These are phyloP conservation scores for Conringia planisiliqua DNA, from an alignment of 345 rosid genomes.

Conservation along the genomic window DNA sequence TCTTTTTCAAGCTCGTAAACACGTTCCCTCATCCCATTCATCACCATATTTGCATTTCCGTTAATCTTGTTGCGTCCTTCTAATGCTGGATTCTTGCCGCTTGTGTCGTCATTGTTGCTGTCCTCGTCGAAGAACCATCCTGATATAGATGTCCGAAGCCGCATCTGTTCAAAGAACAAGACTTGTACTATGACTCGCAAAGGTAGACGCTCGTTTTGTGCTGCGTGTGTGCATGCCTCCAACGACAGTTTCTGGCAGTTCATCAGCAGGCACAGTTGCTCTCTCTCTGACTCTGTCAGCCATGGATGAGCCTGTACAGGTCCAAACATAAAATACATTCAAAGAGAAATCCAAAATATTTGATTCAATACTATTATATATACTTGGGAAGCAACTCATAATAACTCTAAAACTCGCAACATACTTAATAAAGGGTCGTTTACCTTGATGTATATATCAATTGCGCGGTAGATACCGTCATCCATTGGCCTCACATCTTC, in stretches of 20 bases:
- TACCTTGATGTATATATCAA: slow-evolving; percentile 88
- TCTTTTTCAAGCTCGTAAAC: slow-evolving; percentile 77
- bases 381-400: not conserved
- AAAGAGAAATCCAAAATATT: not conserved
- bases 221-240: slow-evolving; percentile 91
- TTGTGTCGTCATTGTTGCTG: slow-evolving; percentile 44
- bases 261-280: slow-evolving; percentile 69
- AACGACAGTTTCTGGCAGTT: slow-evolving; percentile 87
- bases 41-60: slow-evolving; percentile 26
- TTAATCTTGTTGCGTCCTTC: slow-evolving; percentile 36
- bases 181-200: slow-evolving; percentile 84
- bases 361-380: not conserved
- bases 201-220: slow-evolving; percentile 91
- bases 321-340: not conserved
- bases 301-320: slow-evolving; percentile 82
- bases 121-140: slow-evolving; percentile 72
- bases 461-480: slow-evolving; percentile 88
- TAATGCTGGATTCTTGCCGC: slow-evolving; percentile 42
- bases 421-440: not conserved
- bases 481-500: slow-evolving; percentile 73
- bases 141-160: slow-evolving; percentile 70
- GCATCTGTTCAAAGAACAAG: slow-evolving; percentile 83
- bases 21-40: slow-evolving; percentile 59
- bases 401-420: not conserved
- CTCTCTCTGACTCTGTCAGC: slow-evolving; percentile 77